Conservation (phyloP, 441 rosid species). For the Adansonia rubrostipa region DNA sequence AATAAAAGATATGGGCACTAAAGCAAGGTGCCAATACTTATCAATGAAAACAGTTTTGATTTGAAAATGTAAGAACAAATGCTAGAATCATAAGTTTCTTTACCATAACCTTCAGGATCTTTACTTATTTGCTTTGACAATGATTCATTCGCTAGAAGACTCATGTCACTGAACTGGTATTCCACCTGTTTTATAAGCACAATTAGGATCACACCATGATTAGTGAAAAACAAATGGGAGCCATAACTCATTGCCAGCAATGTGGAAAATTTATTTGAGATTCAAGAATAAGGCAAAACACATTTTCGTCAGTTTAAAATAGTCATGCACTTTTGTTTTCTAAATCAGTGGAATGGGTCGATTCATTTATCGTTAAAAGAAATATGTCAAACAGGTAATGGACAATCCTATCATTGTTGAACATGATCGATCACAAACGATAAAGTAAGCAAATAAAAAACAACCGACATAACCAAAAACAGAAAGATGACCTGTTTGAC, state of each 20-base stretch:
- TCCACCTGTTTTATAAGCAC: constrained; percentile 62
- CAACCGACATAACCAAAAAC: no score
- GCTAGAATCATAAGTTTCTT: constrained; percentile 30
- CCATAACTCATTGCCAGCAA: not conserved
- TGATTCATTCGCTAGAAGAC: constrained; percentile 87
- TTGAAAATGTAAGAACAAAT: not conserved
- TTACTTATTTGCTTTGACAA: constrained; percentile 74
- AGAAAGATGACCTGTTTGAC: constrained; percentile 70
- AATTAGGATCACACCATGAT: not conserved
- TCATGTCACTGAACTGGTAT: constrained; percentile 88
- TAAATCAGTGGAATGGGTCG: no score
- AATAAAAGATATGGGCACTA: constrained; percentile 77
- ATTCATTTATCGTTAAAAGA: not conserved
- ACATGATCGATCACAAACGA: no score
- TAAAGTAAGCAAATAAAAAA: not conserved
- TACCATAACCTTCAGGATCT: constrained; percentile 96
- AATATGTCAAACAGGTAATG: not conserved
- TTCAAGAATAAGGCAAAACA: not conserved
- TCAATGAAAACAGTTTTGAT: not conserved
- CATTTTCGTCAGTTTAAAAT: not conserved
- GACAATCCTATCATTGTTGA: not conserved
- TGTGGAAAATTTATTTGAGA: not conserved
- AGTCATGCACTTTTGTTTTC: not conserved
- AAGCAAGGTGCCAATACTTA: not conserved
- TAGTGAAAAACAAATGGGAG: not conserved